Evolutionary conservation across 2,329 filamentous ascomycete genomes (phyloP), one percentile per base, ranked within the genome.

Genomic region (Graphium sp.): DNA sequence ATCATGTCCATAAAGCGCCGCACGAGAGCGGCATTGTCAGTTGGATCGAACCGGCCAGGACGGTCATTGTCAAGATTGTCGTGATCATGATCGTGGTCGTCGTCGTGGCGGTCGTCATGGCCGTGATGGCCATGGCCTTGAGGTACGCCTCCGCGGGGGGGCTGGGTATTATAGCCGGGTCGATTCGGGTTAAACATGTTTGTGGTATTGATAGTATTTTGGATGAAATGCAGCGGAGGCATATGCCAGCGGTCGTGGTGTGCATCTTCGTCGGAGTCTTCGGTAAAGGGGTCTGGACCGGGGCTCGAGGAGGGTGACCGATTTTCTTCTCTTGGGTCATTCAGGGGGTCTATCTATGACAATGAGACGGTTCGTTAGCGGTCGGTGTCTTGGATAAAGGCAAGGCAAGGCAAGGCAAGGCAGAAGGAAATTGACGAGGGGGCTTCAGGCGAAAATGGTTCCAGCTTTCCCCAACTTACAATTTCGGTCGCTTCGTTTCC

Each of bases 401-500:
- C 5, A 26, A 6, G 7, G 15, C n/a, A n/a, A n/a, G n/a, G n/a
- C n/a, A n/a, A n/a, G 3, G 7, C 12, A 17, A 26, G 4, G 15
- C 10, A 13, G 14, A 17, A 5, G 9, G 24, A 18, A 9, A 9
- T 6, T 5, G 6, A 25, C 3, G 24, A 25, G 8, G 8, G 20
- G 20, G 8, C 20, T n/a, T 8, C 20, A 22, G n/a, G 20, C n/a
- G 20, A 8, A 22, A 22, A n/a, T 22, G 20, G 20, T 9, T 17
- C n/a, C n/a, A n/a, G n/a, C n/a, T n/a, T n/a, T n/a, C n/a, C n/a
- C n/a, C 9, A 14, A 60, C 76, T 45, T 59, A 92, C 85, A 41
- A 95, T 83, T 55, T 98, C 85, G 11, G 73, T 82, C 39, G 82
- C 74, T 13, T 92, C 82, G 21, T 73, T 72, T 4, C 62, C 47